phyloP scores from a whole-genome alignment of 163 green algal genomes.

The Scenedesmus sp. region DNA sequence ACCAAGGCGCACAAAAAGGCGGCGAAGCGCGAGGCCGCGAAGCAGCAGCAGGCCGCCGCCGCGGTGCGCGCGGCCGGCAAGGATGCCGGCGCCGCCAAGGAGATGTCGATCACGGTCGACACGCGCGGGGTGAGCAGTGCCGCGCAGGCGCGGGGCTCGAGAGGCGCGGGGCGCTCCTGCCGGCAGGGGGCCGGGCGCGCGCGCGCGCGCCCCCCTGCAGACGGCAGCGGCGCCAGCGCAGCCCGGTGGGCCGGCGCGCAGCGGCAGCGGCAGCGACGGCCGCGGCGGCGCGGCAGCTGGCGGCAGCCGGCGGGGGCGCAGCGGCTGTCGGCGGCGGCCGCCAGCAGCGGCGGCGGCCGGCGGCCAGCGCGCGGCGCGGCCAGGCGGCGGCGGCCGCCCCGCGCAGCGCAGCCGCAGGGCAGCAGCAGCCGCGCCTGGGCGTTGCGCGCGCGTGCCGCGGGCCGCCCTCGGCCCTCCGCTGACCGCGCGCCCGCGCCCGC shows the following conservation, averaged over 20 bases:
- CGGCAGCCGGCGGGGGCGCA: background rate
- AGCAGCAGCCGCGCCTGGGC: too few species aligned
- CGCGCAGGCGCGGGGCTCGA: too few species aligned
- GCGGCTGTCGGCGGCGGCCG: too few species aligned
- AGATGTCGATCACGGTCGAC: constrained; percentile 34
- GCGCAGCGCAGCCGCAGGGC: background rate
- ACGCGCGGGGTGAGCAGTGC: constrained; percentile 8
- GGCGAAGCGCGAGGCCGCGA: constrained; percentile 23
- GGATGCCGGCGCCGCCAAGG: background rate
- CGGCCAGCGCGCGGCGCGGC: background rate
- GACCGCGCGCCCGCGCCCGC: too few species aligned
- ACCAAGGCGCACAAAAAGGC: constrained; percentile 27
- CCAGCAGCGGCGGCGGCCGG: background rate
- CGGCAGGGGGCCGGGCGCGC: too few species aligned
- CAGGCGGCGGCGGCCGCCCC: background rate
- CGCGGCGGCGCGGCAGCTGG: too few species aligned
- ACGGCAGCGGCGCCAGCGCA: background rate
- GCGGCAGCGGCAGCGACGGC: background rate
- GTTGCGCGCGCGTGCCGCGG: too few species aligned
- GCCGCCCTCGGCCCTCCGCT: too few species aligned
- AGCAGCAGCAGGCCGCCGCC: constrained; percentile 40
- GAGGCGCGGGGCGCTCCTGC: background rate
- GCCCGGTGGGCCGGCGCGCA: background rate
- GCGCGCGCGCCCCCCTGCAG: too few species aligned
- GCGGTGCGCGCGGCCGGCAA: constrained; percentile 5